These are phyloP conservation scores for Venturia pyrina DNA, from an alignment of 2,329 filamentous ascomycete genomes.

Conservation along the genomic window DNA sequence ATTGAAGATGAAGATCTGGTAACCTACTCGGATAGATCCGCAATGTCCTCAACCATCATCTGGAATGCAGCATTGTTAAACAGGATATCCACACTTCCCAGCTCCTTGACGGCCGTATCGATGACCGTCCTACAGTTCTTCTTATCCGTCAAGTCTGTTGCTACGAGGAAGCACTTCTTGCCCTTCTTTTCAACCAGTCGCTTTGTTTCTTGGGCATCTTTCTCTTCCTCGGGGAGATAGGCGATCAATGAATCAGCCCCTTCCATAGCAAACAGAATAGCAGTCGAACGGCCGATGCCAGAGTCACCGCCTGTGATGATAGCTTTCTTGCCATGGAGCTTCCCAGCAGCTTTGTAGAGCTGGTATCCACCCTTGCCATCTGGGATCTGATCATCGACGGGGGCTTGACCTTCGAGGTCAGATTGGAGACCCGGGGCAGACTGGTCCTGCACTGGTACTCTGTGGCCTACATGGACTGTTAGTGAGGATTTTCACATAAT, in stretches of 20 bases:
- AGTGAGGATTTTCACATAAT: background rate
- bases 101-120: constrained; percentile 52
- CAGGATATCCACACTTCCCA: constrained; percentile 64
- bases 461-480: constrained; percentile 9
- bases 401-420: constrained; percentile 46
- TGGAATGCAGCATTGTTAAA: constrained; percentile 68
- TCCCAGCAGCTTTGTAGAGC: constrained; percentile 64
- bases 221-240: constrained; percentile 65
- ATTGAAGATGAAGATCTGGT: background rate
- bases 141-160: constrained; percentile 53
- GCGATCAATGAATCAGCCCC: constrained; percentile 64
- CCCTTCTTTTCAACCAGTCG: constrained; percentile 58
- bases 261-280: constrained; percentile 72
- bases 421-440: constrained; percentile 43
- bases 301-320: constrained; percentile 75
- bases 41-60: constrained; percentile 63
- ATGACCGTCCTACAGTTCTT: constrained; percentile 62
- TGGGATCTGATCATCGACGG: constrained; percentile 56
- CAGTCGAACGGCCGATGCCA: constrained; percentile 67
- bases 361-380: constrained; percentile 57
- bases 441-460: constrained; percentile 28
- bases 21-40: constrained; percentile 56
- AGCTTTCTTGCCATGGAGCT: constrained; percentile 64
- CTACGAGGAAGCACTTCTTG: constrained; percentile 51
- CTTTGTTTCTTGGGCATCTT: constrained; percentile 67